Base-by-base conservation (phyloP, 2,329 filamentous ascomycete genomes). In the Colletotrichum phormii region DNA sequence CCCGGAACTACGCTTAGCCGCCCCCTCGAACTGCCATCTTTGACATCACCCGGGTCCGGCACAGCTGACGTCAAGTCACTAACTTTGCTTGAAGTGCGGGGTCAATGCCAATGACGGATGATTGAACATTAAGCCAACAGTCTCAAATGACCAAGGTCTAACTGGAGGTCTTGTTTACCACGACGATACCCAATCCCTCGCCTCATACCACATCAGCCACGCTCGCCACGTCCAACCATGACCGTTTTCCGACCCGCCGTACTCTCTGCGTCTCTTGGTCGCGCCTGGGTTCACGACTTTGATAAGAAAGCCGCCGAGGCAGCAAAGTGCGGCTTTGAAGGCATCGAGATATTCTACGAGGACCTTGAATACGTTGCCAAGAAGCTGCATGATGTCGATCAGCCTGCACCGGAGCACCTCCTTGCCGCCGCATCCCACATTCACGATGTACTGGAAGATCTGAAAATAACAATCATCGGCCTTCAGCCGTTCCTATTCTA, bases 401-500 rank as follows among this genome's bases (percentile, higher is more conserved):
- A 42, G 15, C 82, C 80, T 3, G 73, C 77, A 13, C 64, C 69
- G 13, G 76, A 81, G 11, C 86, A 86, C 74, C 85, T 90, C 42
- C 76, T 93, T n/a, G 77, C 83, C 7, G 92, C 92, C 1, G 91
- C 93, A 22, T 78, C 81, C 2, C 81, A 87, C 59, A 87, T 93
- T 69, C 85, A 85, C 22, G 77, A 82, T 0, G 85, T 94, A 49
- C 93, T 91, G 80, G 80, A 85, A 24, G 82, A 84, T 4, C 84
- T 89, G 24, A 80, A 79, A 24, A 85, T 94, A 33, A 77, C 82
- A 9, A 88, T 94, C 75, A 86, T 94, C 75, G 91, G 90, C 73
- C 86, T 95, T 0, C 93, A 95, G 78, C 94, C 94, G 0, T 95
- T 96, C 79, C 88, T 89, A 83, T 90, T 94, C 82, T 95, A 93